Conservation (phyloP, 2,329 filamentous ascomycete genomes). For the Alternaria alternata region DNA sequence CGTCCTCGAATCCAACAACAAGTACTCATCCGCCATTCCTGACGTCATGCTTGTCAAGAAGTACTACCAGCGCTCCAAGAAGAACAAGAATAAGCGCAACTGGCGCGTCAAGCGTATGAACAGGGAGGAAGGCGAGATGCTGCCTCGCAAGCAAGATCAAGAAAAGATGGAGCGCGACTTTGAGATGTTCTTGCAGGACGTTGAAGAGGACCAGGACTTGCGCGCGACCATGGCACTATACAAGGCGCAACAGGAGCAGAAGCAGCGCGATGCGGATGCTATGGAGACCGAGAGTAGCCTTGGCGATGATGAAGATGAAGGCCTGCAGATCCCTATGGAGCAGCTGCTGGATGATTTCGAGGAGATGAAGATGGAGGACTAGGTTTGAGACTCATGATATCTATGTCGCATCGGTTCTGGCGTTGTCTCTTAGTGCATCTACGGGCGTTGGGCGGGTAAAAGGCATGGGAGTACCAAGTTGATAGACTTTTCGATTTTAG, state of each 20-base stretch:
- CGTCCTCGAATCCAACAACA: conserved; percentile 76
- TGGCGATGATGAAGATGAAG: conserved; percentile 65
- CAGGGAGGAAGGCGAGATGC: conserved; percentile 85
- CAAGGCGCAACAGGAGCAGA: conserved; percentile 68
- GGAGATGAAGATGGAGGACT: conserved; percentile 75
- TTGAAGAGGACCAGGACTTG: conserved; percentile 93
- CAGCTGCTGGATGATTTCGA: conserved; percentile 89
- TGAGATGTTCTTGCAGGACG: conserved; percentile 95
- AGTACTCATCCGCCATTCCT: conserved; percentile 80
- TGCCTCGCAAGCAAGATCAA: conserved; percentile 86
- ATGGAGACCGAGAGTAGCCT: conserved; percentile 71
- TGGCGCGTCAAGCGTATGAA: conserved; percentile 96
- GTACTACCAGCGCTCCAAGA: conserved; percentile 86
- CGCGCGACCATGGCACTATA: conserved; percentile 85
- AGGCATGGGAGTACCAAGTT: not conserved
- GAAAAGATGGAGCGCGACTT: conserved; percentile 91
- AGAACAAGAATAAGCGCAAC: conserved; percentile 69
- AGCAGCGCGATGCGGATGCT: conserved; percentile 66
- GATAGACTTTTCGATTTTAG: not conserved
- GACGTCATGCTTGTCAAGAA: conserved; percentile 98
- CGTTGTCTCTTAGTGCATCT: conserved; percentile 15
- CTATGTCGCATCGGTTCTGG: not conserved
- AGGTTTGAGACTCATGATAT: conserved; percentile 7
- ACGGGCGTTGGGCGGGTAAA: conserved; percentile 11
- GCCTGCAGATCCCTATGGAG: conserved; percentile 58